Percentiles rank a stretch among this genome's conserved stretches.
These are phyloP conservation scores for Sporobolomyces phaffii DNA, from an alignment of 768 basidiomycete genomes.

Conservation along the genomic window DNA sequence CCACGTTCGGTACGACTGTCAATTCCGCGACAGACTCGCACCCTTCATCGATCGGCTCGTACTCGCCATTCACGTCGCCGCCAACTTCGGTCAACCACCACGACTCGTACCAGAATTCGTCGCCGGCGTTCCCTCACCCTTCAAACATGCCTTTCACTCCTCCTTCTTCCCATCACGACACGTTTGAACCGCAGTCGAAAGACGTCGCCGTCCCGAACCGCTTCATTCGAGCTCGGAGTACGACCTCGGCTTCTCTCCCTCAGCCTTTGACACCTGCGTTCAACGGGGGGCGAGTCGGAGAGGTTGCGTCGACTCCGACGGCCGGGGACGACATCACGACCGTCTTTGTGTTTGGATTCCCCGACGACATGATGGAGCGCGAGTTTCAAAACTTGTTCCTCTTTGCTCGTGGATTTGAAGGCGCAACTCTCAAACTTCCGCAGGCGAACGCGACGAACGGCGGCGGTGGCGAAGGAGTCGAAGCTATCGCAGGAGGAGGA, in stretches of 20 bases:
- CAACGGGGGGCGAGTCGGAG: neutral
- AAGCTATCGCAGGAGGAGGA: neutral
- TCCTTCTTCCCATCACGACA: neutral
- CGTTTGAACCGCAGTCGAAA: neutral
- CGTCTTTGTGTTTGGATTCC: constrained; percentile 90
- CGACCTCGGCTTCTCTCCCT: neutral
- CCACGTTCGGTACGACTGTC: neutral
- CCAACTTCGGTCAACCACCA: neutral
- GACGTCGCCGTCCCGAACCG: neutral
- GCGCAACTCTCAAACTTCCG: constrained; percentile 94
- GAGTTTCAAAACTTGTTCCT: constrained; percentile 99
- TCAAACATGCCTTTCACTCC: constrained; percentile 11
- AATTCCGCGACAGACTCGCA: neutral
- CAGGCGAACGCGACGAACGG: neutral
- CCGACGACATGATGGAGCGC: constrained; percentile 98
- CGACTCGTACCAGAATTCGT: neutral
- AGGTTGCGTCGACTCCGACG: constrained; percentile 55
- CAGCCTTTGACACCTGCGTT: no score
- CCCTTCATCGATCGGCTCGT: neutral
- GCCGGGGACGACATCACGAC: constrained; percentile 37
- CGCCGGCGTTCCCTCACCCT: neutral
- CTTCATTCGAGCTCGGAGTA: neutral
- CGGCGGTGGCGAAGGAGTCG: neutral
- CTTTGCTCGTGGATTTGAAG: constrained; percentile 90
- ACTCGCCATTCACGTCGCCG: neutral